Base-by-base conservation (phyloP, 768 basidiomycete species). In the Pleurotus sapidus region DNA sequence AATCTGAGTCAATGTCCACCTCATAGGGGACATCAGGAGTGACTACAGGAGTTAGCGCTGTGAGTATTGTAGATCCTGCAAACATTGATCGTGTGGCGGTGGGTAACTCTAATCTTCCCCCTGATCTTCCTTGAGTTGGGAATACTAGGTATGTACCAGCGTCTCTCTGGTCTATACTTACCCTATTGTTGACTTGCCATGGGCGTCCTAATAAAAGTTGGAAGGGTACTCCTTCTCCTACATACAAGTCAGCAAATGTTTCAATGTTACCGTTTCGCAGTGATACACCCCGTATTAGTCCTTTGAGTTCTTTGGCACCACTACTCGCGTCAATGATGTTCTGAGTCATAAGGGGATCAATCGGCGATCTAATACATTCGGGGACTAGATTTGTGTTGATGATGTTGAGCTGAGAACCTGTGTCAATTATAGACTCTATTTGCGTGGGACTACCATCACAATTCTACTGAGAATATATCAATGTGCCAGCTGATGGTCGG, bases 251-350 rank as follows among this genome's bases (percentile, higher is more conserved):
- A 2, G 67, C 64, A 1, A 11, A 8, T 0, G 68, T 71, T 0
- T 9, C 18, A 2, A 69, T 57, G 1, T 39, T 57, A 51, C 70
- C 70, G 34, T 64, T 63, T 2, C 17, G 20, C 2, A 73, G 46
- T 7, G 58, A 57, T 3, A 68, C 65, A n/a, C 59, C 57, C 1
- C 55, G 12, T 4, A 68, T 60, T 27, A 64, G 46, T 15, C 70
- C 70, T 46, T 49, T 49, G 3, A 68, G 51, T 1, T 56, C 30
- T 0, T 63, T 62, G 46, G 59, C 53, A 1, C 65, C 66, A 1
- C 70, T 68, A 59, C 69, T 73, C 0, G 67, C 70, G 48, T 73
- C 71, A 30, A 55, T 58, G 60, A 71, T 65, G 1, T 12, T 48
- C 1, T 55, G 62, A 0, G 20, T 6, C 8, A 54, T 9, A 1